These are phyloP conservation scores for Phytophthora lateralis DNA, from an alignment of 352 stramenopile species.

Conservation along the genomic window DNA sequence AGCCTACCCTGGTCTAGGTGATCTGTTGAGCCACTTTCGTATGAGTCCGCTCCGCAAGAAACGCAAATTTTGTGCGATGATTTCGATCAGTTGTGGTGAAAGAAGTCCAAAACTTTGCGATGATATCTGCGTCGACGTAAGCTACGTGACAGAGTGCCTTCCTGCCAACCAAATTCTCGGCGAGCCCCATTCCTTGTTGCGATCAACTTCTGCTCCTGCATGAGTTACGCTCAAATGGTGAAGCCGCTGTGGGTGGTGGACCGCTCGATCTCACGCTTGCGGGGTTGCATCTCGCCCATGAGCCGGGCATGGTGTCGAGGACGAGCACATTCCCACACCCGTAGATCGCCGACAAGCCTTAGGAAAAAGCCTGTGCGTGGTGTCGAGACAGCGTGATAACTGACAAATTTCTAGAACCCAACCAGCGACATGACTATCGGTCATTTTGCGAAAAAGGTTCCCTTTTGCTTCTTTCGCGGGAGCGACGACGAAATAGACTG, in stretches of 20 bases:
- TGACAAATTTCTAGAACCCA: slow-evolving; percentile 26
- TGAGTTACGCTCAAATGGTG: no score
- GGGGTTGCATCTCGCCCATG: slow-evolving; percentile 3
- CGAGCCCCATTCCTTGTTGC: no score
- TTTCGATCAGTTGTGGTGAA: slow-evolving; percentile 9
- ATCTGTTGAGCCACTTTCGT: background rate
- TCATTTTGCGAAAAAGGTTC: slow-evolving; percentile 26
- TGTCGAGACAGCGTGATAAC: slow-evolving; percentile 17
- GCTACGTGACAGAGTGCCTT: background rate
- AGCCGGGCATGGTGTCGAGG: slow-evolving; percentile 5
- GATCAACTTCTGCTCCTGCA: no score
- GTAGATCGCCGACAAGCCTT: slow-evolving; percentile 6
- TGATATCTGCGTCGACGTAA: slow-evolving; percentile 1
- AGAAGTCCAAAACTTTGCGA: background rate
- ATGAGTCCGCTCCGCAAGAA: slow-evolving; percentile 5
- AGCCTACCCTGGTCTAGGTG: slow-evolving; percentile 11
- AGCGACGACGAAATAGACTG: slow-evolving; percentile 13
- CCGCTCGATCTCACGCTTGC: background rate
- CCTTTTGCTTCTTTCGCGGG: background rate
- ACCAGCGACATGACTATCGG: slow-evolving; percentile 14
- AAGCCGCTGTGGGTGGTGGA: no score
- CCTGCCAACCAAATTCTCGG: background rate
- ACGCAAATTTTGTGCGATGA: slow-evolving; percentile 14
- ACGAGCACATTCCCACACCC: slow-evolving; percentile 7
- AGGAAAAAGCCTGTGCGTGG: slow-evolving; percentile 1